These are phyloP conservation scores for Aquilaria agallochum DNA, from an alignment of 441 rosid genomes.

Conservation along the genomic window DNA sequence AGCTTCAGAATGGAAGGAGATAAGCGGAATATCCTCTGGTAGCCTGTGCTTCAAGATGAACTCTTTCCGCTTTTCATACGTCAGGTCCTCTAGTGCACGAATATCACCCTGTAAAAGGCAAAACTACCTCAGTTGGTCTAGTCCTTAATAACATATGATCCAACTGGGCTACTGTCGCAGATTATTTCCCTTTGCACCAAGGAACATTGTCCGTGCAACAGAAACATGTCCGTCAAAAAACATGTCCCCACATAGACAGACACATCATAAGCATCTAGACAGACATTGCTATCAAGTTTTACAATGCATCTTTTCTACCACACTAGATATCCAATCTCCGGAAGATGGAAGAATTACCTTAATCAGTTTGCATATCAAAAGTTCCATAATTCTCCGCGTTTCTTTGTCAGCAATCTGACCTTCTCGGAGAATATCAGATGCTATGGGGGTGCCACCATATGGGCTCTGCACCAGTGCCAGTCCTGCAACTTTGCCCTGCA, in stretches of 20 bases:
- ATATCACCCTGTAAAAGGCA: conserved; percentile 49
- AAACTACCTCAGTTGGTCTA: too few relatives aligned
- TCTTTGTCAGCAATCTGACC: conserved; percentile 73
- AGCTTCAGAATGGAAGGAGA: conserved; percentile 63
- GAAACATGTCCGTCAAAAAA: too few relatives aligned
- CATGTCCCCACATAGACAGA: too few relatives aligned
- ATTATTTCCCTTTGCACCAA: too few relatives aligned
- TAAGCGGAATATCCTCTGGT: conserved; percentile 43
- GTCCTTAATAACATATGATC: too few relatives aligned
- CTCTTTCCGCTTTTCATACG: conserved; percentile 51
- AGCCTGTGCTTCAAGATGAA: conserved; percentile 57
- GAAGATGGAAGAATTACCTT: conserved; percentile 36
- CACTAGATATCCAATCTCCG: background rate
- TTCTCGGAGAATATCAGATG: conserved; percentile 65
- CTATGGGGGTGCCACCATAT: conserved; percentile 62
- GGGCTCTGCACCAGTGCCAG: conserved; percentile 72
- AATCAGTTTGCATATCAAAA: conserved; percentile 59
- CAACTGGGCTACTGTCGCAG: too few relatives aligned
- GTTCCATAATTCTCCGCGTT: conserved; percentile 59
- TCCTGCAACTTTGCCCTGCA: conserved; percentile 66
- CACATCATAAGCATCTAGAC: too few relatives aligned
- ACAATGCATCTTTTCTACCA: too few relatives aligned
- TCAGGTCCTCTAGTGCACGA: conserved; percentile 64
- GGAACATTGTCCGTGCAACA: too few relatives aligned
- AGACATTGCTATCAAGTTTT: background rate